A percentile compares a stretch with the other conserved stretches of the same genome.
These are phyloP conservation scores for Ceratobasidium theobromae DNA, from an alignment of 1,284 basidiomycete genomes.

Conservation along the genomic window DNA sequence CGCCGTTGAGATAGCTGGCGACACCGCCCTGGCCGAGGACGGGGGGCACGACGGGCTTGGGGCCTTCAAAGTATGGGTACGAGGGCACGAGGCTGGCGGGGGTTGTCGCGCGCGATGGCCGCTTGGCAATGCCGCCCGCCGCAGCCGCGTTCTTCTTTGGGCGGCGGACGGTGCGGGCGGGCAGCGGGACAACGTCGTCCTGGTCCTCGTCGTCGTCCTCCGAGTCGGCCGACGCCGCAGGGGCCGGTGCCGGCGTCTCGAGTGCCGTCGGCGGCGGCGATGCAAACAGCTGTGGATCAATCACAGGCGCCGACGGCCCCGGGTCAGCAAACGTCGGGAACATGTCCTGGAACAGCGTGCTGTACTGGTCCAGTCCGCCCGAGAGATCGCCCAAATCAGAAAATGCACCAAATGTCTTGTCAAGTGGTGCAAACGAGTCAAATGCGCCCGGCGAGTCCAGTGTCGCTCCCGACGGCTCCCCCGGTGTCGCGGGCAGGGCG, in stretches of 20 bases:
- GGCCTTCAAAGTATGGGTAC: constrained; percentile 38
- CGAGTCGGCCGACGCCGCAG: background rate
- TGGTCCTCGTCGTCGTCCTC: constrained; percentile 43
- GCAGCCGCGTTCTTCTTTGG: constrained; percentile 66
- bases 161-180: background rate
- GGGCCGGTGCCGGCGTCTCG: constrained; percentile 37
- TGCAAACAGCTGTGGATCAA: constrained; percentile 57
- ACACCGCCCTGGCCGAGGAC: constrained; percentile 20
- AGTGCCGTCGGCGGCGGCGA: constrained; percentile 40
- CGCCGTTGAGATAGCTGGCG: constrained; percentile 38
- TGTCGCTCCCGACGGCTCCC: background rate
- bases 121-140: constrained; percentile 59
- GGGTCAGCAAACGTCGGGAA: constrained; percentile 8
- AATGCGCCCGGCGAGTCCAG: background rate
- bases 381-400: constrained; percentile 14
- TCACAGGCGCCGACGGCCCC: constrained; percentile 40
- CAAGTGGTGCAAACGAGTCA: constrained; percentile 6
- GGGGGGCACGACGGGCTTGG: constrained; percentile 38
- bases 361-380: constrained; percentile 12
- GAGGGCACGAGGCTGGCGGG: constrained; percentile 36
- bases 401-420: constrained; percentile 23
- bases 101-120: constrained; percentile 37
- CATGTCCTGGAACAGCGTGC: constrained; percentile 24
- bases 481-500: constrained; percentile 8
- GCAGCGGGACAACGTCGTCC: constrained; percentile 41